Base-by-base conservation (phyloP, 1,284 basidiomycete species). In the Mycena citricolor region DNA sequence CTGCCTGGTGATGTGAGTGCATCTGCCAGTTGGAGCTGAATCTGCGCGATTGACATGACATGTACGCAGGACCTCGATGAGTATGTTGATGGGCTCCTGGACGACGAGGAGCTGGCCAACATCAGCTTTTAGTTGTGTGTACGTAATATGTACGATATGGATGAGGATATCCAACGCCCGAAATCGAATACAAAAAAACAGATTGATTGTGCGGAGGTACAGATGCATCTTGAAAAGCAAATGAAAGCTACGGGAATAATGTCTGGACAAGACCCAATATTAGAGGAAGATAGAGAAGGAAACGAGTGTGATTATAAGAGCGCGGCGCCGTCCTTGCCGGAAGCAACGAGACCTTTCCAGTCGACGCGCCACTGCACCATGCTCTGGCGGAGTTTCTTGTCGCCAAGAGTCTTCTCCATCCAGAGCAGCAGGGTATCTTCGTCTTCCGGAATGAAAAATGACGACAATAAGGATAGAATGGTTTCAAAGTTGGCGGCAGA, bases 391-490 rank as follows among this genome's bases (percentile, higher is more conserved):
- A 94, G 64, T 53, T 83, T 87, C 62, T 76, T 78, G 66, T 89
- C 79, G 14, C 70, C 74, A 10, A 94, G 71, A 49, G 84, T 74
- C 51, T 77, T 81, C 54, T 81, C 77, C 41, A 95, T 81, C 92
- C 92, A 97, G 1, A 69, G 63, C 55, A 97, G 65, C 29, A 94
- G 70, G 1, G 70, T 69, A 57, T 97, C 81, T 53, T 97, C 93
- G 60, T 91, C 83, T 62, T 94, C 87, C 1, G 90, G 86, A 5
- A 95, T 81, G 59, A 94, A 97, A 68, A 91, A 94, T 7, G 90
- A 93, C 2, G 90, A 94, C 3, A 97, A 68, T 19, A 94, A 69
- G 10, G 90, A 92, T 8, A 97, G 70, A 26, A 95, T 83, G 3
- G 86, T 92, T 66, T 97, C 94, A 62, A 97, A 97, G 54, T 79